These are phyloP conservation scores for Corchorus capsularis DNA, from an alignment of 345 rosid genomes.

Conservation along the genomic window DNA sequence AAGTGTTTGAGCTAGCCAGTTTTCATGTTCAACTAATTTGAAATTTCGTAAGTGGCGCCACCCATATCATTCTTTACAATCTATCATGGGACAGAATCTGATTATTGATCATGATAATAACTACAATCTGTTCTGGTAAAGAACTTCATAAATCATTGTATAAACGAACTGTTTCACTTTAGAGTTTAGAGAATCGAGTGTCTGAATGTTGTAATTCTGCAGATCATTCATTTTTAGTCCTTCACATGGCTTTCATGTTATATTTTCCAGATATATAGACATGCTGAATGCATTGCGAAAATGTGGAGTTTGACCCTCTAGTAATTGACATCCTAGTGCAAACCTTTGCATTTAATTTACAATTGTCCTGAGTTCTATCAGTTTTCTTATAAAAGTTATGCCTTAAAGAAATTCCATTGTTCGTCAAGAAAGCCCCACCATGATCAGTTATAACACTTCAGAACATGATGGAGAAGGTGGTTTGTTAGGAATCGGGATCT, in stretches of 20 bases:
- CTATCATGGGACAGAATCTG: not conserved
- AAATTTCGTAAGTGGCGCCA: not conserved
- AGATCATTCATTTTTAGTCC: not conserved
- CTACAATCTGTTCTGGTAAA: not conserved
- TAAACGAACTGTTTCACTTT: not conserved
- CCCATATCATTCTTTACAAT: not conserved
- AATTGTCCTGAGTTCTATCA: not conserved
- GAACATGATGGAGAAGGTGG: not conserved
- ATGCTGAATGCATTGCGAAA: not conserved
- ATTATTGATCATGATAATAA: not conserved
- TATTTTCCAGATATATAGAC: not conserved
- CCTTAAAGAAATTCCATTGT: not conserved
- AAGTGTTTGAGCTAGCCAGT: not conserved
- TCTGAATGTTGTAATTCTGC: not conserved
- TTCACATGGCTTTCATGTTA: not conserved
- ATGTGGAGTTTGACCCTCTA: not conserved
- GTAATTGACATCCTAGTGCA: not conserved
- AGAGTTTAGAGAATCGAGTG: not conserved
- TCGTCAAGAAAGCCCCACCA: not conserved
- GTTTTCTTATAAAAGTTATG: constrained; percentile 3
- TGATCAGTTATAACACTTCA: not conserved
- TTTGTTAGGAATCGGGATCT: constrained; percentile 1
- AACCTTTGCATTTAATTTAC: constrained; percentile 3
- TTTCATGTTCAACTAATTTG: not conserved
- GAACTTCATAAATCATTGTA: not conserved